Conservation (phyloP, 75 land plant genomes). For the Selaginella tamariscina region DNA sequence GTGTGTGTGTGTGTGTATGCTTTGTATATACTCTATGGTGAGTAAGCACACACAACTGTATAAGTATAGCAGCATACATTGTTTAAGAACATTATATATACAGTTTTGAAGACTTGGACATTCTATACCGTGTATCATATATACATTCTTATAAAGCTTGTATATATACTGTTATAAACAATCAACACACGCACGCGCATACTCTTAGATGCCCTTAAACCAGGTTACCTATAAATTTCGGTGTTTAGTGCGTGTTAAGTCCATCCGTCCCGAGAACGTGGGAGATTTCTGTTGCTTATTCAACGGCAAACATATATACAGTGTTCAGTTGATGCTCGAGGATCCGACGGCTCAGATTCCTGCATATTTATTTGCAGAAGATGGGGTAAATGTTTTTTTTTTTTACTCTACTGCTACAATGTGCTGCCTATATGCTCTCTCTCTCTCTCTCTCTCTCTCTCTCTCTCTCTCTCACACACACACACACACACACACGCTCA, state of each 20-base stretch:
- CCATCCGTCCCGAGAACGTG: slow-evolving; percentile 40
- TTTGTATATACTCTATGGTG: too few relatives aligned
- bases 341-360: slow-evolving; percentile 83
- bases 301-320: slow-evolving; percentile 27
- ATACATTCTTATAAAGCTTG: too few relatives aligned
- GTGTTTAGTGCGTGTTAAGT: slow-evolving; percentile 56
- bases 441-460: not conserved
- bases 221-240: slow-evolving; percentile 68
- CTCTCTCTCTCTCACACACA: not conserved
- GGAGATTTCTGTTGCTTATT: slow-evolving; percentile 34
- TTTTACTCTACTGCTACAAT: not conserved
- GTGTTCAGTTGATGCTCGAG: slow-evolving; percentile 60
- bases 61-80: too few relatives aligned
- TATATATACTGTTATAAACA: too few relatives aligned
- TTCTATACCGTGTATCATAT: too few relatives aligned
- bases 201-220: too few relatives aligned
- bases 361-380: slow-evolving; percentile 53
- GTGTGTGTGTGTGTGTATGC: not conserved
- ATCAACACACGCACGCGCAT: too few relatives aligned
- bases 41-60: too few relatives aligned
- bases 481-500: not conserved
- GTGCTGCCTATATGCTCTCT: not conserved
- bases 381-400: slow-evolving; percentile 53
- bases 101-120: too few relatives aligned
- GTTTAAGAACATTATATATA: too few relatives aligned